Evolutionary conservation across 352 stramenopile species (phyloP), one percentile per base, ranked within the genome.

Genomic region (Globisporangium lucens): DNA sequence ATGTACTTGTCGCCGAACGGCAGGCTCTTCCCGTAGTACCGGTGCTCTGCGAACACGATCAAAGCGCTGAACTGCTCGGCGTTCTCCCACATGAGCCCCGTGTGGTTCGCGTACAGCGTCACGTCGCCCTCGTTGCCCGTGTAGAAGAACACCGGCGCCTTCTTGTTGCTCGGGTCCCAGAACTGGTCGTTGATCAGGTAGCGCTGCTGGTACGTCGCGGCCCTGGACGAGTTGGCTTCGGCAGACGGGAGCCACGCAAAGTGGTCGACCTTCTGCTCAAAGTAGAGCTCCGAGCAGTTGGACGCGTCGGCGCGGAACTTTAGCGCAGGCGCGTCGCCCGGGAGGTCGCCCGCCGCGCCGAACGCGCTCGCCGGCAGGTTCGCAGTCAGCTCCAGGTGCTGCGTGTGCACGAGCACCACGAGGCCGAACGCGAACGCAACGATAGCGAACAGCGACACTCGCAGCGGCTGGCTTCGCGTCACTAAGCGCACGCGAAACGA

Each of bases 1-100:
- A 88, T 85, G 60, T 83, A 90, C 63, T 87, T 75, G 7, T 58
- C 69, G 0, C 79, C 83, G 52, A 96, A 94, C 24, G 92, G 93
- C 15, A 96, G 72, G 53, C 85, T 96, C 65, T 93, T 77, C 58
- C 96, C 97, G 72, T 98, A 98, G 77, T 98, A 99, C 0, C 97
- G 89, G 76, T 99, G 97, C 73, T 99, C 97, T 0, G 91, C 93
- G 76, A 98, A 98, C 15, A 99, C 94, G 6, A 99, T 69, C 4
- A 97, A 74, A 9, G 95, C 94, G 36, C 89, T 82, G 64, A 98
- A 97, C 17, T 82, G 72, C 29, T 82, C 71, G 8, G 95, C 96
- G 52, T 97, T 89, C 73, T 98, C 92, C 91, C 92, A 98, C 72
- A 99, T 98, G 53, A 98, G 82, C 66, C 93, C 93, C 27, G 94